A percentile compares a stretch with the other conserved stretches of the same genome.
Conservation (phyloP, 805 yeast genomes). For the Schizosaccharomyces octosporus region DNA sequence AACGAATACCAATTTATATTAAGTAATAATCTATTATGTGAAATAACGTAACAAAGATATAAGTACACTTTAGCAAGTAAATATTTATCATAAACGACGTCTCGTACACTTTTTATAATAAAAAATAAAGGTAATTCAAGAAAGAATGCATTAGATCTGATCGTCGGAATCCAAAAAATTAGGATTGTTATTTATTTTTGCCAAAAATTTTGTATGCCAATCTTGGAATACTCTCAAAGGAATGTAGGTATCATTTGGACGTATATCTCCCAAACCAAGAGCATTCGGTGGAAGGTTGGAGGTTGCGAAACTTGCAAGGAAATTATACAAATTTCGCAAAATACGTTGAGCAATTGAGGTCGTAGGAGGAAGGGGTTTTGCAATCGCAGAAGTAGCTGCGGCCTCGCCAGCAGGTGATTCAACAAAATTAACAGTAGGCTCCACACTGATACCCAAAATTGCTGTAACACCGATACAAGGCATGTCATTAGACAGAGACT, state of each 20-base stretch:
- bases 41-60: too few relatives aligned
- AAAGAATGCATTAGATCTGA: background rate
- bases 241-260: background rate
- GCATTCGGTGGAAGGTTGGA: background rate
- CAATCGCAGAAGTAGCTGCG: background rate
- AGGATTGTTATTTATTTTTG: background rate
- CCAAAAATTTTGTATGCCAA: slow-evolving; percentile 1
- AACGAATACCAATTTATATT: too few relatives aligned
- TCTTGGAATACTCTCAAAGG: slow-evolving; percentile 2
- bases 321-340: background rate
- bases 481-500: background rate
- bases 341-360: background rate
- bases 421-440: background rate
- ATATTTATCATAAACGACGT: too few relatives aligned
- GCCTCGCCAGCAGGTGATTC: background rate
- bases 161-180: slow-evolving; percentile 1
- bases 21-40: too few relatives aligned
- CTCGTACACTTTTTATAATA: too few relatives aligned
- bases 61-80: too few relatives aligned
- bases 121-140: background rate
- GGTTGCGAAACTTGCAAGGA: background rate
- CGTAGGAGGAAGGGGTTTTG: slow-evolving; percentile 1
- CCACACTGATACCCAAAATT: background rate
- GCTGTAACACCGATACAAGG: background rate
- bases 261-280: background rate